These are phyloP conservation scores for Larix kaempferi DNA, from an alignment of 75 land plant genomes.

Conservation along the genomic window DNA sequence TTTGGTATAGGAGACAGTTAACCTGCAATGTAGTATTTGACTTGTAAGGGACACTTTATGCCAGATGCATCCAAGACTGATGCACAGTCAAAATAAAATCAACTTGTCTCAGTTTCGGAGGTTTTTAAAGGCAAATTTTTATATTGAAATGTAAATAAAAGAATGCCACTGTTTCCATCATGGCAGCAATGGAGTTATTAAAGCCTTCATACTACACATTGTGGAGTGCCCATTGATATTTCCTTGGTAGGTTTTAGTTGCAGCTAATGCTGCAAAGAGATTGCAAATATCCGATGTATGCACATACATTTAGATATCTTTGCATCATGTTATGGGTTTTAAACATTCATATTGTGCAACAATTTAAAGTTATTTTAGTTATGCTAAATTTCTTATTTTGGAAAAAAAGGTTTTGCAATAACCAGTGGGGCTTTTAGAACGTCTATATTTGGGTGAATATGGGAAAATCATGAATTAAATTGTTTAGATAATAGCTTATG, in stretches of 20 bases:
- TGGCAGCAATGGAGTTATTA: not conserved
- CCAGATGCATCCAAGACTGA: not conserved
- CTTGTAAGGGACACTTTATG: conserved; percentile 1
- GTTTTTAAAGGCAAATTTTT: not conserved
- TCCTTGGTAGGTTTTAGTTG: not conserved
- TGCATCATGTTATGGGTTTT: not conserved
- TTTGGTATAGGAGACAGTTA: conserved; percentile 3
- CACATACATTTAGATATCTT: not conserved
- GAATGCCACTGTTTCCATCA: not conserved
- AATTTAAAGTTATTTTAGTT: not conserved
- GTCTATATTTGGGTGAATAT: not conserved
- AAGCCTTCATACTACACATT: not conserved
- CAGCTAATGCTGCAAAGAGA: not conserved
- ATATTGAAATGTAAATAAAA: not conserved
- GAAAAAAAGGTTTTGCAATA: not conserved
- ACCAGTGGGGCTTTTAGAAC: not conserved
- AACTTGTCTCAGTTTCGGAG: not conserved
- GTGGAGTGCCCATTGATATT: not conserved
- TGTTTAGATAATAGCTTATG: not conserved
- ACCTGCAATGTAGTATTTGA: not conserved
- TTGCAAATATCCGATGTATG: not conserved
- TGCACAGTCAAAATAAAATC: not conserved
- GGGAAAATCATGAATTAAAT: not conserved
- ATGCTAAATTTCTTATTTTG: not conserved
- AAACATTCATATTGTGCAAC: not conserved